Evolutionary conservation across 768 basidiomycete species (phyloP).

Genomic region (Boletus sensibilis): DNA sequence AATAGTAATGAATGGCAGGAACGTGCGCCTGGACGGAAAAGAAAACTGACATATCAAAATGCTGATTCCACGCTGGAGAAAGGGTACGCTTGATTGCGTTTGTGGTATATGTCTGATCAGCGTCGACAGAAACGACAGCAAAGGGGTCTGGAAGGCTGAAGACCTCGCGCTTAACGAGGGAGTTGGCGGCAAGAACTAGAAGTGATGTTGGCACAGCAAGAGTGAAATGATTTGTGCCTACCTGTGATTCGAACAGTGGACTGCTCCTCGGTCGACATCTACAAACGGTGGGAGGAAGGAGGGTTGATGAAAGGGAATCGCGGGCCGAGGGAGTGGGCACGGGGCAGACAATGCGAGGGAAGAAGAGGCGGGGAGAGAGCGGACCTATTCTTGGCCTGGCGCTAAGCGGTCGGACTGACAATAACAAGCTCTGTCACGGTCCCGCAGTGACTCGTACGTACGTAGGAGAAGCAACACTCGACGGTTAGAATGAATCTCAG

Average conservation of each 20-base stretch:
- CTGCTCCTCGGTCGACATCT: constrained; percentile 22
- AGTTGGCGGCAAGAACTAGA: constrained; percentile 73
- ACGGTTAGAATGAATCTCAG: too few species aligned
- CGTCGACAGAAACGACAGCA: constrained; percentile 84
- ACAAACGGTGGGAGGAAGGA: neutral
- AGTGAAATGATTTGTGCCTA: neutral
- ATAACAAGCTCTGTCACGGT: too few species aligned
- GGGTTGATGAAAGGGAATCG: neutral
- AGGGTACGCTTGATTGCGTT: constrained; percentile 65
- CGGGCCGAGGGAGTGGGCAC: neutral
- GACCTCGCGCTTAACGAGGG: constrained; percentile 73
- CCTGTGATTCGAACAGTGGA: constrained; percentile 29
- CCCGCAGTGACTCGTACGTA: too few species aligned
- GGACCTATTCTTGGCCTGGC: neutral
- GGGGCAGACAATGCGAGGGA: neutral
- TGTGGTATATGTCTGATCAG: constrained; percentile 78
- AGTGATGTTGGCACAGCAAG: neutral
- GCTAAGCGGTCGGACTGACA: too few species aligned
- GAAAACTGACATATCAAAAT: constrained; percentile 74
- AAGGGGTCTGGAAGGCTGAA: constrained; percentile 86
- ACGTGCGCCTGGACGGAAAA: constrained; percentile 6
- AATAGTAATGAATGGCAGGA: constrained; percentile 5
- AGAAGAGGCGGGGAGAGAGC: neutral
- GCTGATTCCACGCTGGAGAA: constrained; percentile 80
- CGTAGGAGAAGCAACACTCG: too few species aligned